These are phyloP conservation scores for Calonectria ilicicola DNA, from an alignment of 2,329 filamentous ascomycete genomes.

Conservation along the genomic window DNA sequence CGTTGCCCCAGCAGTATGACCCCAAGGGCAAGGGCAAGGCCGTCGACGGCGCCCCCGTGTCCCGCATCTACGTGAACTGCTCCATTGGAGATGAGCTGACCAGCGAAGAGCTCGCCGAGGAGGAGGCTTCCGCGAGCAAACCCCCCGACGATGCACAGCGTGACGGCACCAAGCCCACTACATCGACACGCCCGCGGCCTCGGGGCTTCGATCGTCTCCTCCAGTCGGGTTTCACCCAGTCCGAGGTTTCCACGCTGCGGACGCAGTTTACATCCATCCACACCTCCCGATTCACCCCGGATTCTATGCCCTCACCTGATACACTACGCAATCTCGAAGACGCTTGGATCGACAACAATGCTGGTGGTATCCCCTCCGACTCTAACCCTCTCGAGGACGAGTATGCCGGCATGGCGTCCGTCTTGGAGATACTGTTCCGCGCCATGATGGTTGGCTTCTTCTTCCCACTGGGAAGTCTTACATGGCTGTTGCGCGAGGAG, in stretches of 20 bases:
- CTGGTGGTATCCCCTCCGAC: conserved; percentile 53
- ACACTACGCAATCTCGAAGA: conserved; percentile 86
- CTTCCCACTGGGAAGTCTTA: conserved; percentile 88
- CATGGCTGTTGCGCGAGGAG: conserved; percentile 88
- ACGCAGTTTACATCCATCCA: conserved; percentile 92
- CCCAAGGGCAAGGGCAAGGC: conserved; percentile 69
- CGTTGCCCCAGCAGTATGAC: conserved; percentile 47
- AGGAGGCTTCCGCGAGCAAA: conserved; percentile 63
- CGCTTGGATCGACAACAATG: conserved; percentile 85
- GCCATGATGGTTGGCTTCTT: conserved; percentile 95
- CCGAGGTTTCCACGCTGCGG: conserved; percentile 86
- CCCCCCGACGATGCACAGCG: conserved; percentile 61
- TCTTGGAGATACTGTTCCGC: conserved; percentile 87
- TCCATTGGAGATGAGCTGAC: conserved; percentile 85
- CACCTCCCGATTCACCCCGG: conserved; percentile 83
- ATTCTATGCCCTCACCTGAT: conserved; percentile 86
- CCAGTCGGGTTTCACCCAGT: conserved; percentile 80
- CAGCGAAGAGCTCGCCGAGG: conserved; percentile 74
- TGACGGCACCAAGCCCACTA: conserved; percentile 47
- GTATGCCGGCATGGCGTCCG: conserved; percentile 61
- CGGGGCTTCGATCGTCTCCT: conserved; percentile 92
- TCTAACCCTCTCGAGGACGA: conserved; percentile 57
- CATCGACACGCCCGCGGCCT: conserved; percentile 49
- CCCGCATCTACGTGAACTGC: conserved; percentile 91
- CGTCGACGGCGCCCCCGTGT: conserved; percentile 60